These are phyloP conservation scores for Tarenaya hassleriana DNA, from an alignment of 345 rosid species.

Conservation along the genomic window DNA sequence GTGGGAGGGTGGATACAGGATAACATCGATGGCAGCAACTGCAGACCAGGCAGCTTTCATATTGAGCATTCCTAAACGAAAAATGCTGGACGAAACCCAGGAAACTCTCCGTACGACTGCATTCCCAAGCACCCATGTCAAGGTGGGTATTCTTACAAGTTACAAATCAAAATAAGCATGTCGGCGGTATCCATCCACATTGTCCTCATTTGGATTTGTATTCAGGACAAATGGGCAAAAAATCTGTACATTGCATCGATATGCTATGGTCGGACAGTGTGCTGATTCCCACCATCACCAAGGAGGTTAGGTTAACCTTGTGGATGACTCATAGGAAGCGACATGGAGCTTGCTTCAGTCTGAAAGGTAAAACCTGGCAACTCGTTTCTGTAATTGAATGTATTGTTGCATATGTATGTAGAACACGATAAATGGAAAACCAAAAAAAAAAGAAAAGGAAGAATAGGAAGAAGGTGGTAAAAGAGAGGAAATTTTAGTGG, in stretches of 20 bases:
- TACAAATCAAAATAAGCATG: not conserved
- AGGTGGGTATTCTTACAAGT: constrained; percentile 39
- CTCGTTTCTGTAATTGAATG: constrained; percentile 20
- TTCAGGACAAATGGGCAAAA: constrained; percentile 90
- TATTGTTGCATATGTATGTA: constrained; percentile 24
- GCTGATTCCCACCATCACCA: constrained; percentile 29
- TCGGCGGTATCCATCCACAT: not conserved
- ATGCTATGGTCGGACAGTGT: constrained; percentile 85
- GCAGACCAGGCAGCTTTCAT: constrained; percentile 91
- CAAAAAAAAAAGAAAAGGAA: not conserved
- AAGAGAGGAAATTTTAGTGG: constrained; percentile 19
- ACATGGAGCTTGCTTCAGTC: constrained; percentile 20
- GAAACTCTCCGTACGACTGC: constrained; percentile 94
- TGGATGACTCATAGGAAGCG: constrained; percentile 14
- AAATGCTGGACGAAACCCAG: constrained; percentile 84
- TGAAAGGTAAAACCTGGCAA: constrained; percentile 27
- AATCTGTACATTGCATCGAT: constrained; percentile 83
- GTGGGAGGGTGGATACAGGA: constrained; percentile 89
- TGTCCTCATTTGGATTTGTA: not conserved
- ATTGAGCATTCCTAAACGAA: constrained; percentile 78
- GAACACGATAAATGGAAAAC: constrained; percentile 16
- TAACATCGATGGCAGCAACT: constrained; percentile 92
- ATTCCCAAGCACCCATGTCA: constrained; percentile 94
- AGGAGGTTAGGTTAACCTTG: constrained; percentile 11
- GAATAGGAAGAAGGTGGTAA: too few species aligned